phyloP scores from a whole-genome alignment of 2,329 filamentous ascomycete species.

The Grosmannia penicillata region DNA sequence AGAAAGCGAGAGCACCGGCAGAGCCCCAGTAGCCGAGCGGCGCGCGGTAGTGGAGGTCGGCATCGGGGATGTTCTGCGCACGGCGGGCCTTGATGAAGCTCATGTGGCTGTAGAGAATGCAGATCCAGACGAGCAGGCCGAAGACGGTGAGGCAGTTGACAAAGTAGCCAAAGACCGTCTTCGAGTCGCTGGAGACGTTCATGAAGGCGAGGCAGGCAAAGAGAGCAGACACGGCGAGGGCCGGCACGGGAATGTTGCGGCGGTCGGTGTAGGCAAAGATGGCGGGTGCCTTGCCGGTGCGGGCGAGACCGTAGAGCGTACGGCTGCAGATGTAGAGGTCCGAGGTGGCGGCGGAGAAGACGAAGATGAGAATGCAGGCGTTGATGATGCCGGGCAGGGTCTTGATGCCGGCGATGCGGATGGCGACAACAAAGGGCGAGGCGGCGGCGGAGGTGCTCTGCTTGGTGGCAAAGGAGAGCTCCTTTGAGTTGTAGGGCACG shows the following conservation, averaged over 20 bases:
- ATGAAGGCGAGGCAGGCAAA: constrained; percentile 24
- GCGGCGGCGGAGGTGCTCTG: constrained; percentile 31
- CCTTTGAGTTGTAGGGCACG: constrained; percentile 41
- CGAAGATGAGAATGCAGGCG: constrained; percentile 39
- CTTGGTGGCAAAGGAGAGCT: constrained; percentile 20
- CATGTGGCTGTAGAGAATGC: constrained; percentile 22
- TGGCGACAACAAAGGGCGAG: constrained; percentile 35
- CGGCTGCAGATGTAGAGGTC: constrained; percentile 33
- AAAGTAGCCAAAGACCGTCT: constrained; percentile 24
- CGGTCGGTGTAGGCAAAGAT: constrained; percentile 18
- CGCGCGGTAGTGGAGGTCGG: constrained; percentile 21
- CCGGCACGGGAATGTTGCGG: constrained; percentile 22
- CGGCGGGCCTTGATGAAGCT: constrained; percentile 20
- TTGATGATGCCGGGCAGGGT: constrained; percentile 43
- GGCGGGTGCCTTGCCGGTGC: constrained; percentile 23
- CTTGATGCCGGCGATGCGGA: constrained; percentile 24
- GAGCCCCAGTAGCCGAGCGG: constrained; percentile 20
- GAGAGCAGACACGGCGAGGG: constrained; percentile 18
- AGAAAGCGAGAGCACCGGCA: constrained; percentile 14
- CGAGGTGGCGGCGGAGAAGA: constrained; percentile 43
- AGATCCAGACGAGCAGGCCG: constrained; percentile 26
- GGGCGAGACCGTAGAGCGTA: constrained; percentile 23
- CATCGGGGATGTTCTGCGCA: constrained; percentile 18
- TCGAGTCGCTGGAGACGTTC: constrained; percentile 20
- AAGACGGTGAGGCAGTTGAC: constrained; percentile 26